Conservation (phyloP, 257 asterid genomes). For the Lycium ferocissimum region DNA sequence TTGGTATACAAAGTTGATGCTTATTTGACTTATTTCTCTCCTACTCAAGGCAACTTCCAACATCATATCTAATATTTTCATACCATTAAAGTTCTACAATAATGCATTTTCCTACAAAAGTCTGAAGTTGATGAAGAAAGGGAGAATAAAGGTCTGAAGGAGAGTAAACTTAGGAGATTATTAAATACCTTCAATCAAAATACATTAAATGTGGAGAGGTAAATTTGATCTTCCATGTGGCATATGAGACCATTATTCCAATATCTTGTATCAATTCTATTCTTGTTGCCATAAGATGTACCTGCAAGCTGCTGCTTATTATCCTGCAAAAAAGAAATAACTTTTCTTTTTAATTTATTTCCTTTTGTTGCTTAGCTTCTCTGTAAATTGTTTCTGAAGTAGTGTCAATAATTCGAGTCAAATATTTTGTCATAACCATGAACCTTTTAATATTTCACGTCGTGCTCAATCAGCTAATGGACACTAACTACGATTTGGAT, state of each 20-base stretch:
- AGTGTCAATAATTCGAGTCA: not conserved
- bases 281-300: not conserved
- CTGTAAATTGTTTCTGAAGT: constrained; percentile 14
- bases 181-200: constrained; percentile 65
- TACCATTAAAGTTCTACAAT: constrained; percentile 74
- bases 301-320: not conserved
- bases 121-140: constrained; percentile 57
- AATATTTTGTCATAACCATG: constrained; percentile 59
- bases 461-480: too few relatives aligned
- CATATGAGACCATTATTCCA: not conserved
- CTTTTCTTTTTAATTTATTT: not conserved
- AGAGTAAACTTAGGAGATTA: constrained; percentile 71
- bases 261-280: not conserved
- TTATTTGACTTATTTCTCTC: constrained; percentile 94
- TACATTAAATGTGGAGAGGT: constrained; percentile 65
- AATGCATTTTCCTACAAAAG: constrained; percentile 70
- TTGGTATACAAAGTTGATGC: constrained; percentile 80
- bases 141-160: constrained; percentile 44
- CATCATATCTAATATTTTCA: constrained; percentile 80
- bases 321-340: not conserved
- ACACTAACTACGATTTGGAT: too few relatives aligned
- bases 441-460: constrained; percentile 52
- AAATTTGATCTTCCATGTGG: constrained; percentile 35
- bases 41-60: constrained; percentile 87
- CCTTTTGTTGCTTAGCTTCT: constrained; percentile 5